phyloP scores from a whole-genome alignment of 2,329 filamentous ascomycete genomes.

The Aspergillus tamarii region DNA sequence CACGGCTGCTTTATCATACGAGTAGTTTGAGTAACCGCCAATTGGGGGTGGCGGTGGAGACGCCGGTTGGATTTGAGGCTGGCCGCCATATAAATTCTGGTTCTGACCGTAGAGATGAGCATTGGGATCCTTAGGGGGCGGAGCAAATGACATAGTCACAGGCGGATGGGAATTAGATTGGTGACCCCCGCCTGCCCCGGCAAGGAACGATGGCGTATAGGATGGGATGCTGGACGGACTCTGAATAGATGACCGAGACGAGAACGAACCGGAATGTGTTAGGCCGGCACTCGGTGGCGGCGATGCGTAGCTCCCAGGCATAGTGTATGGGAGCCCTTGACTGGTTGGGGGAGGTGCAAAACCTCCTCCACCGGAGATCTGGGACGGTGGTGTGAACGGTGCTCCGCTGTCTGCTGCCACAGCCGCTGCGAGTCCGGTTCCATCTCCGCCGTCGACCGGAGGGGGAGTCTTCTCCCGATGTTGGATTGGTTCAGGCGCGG shows the following conservation, averaged over 20 bases:
- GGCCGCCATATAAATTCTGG: constrained; percentile 30
- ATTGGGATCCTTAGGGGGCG: constrained; percentile 39
- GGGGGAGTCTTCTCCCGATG: constrained; percentile 70
- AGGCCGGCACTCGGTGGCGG: constrained; percentile 42
- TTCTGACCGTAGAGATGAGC: constrained; percentile 38
- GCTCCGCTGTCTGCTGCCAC: constrained; percentile 42
- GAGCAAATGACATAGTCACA: constrained; percentile 35
- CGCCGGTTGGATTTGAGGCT: constrained; percentile 20
- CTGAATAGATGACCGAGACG: constrained; percentile 29
- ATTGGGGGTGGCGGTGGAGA: constrained; percentile 25
- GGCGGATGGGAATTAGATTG: constrained; percentile 19
- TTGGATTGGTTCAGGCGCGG: constrained; percentile 66
- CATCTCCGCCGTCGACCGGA: constrained; percentile 57
- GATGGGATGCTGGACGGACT: constrained; percentile 31
- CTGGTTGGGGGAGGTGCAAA: constrained; percentile 28
- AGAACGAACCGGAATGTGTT: constrained; percentile 29
- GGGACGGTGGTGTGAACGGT: constrained; percentile 36
- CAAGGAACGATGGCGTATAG: constrained; percentile 30
- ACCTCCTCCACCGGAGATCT: constrained; percentile 23
- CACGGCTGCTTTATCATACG: constrained; percentile 41
- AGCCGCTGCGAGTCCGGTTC: constrained; percentile 49
- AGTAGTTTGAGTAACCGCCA: constrained; percentile 47
- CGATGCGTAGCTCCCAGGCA: constrained; percentile 35
- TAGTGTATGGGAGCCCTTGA: constrained; percentile 27
- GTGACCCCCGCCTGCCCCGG: constrained; percentile 16